Percentiles rank a stretch among this genome's conserved stretches.
Evolutionary conservation across 2,329 filamentous ascomycete species (phyloP).

Genomic region (Fusarium foetens): DNA sequence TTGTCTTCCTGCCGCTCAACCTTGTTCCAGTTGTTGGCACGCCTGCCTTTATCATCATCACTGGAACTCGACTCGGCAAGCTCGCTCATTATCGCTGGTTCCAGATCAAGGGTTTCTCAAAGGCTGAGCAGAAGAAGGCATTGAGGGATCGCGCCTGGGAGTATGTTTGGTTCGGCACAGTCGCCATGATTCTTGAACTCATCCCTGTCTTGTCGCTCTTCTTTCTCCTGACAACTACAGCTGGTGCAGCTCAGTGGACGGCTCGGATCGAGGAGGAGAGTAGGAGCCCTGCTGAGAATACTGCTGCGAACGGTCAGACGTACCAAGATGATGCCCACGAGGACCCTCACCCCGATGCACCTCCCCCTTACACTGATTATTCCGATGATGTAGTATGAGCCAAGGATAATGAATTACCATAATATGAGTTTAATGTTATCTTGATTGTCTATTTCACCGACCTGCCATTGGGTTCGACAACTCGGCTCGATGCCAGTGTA

Average conservation of each 20-base stretch:
- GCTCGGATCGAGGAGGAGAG: slow-evolving; percentile 76
- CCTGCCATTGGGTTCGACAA: not conserved
- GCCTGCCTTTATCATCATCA: slow-evolving; percentile 86
- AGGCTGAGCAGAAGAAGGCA: slow-evolving; percentile 77
- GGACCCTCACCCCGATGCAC: slow-evolving; percentile 34
- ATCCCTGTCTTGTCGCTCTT: slow-evolving; percentile 92
- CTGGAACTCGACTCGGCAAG: slow-evolving; percentile 86
- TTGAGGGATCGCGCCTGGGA: slow-evolving; percentile 77
- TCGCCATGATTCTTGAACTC: slow-evolving; percentile 86
- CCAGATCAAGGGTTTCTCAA: slow-evolving; percentile 77
- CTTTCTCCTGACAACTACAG: slow-evolving; percentile 87
- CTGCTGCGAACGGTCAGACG: slow-evolving; percentile 9
- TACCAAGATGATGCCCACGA: slow-evolving; percentile 18
- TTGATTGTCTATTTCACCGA: not conserved
- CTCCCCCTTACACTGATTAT: slow-evolving; percentile 48
- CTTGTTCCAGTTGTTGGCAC: slow-evolving; percentile 86
- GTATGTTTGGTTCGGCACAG: slow-evolving; percentile 92
- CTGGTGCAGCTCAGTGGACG: slow-evolving; percentile 88
- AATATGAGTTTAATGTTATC: not conserved
- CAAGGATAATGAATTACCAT: not conserved
- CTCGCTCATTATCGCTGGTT: slow-evolving; percentile 94
- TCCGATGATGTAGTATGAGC: slow-evolving; percentile 43
- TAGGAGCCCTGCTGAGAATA: slow-evolving; percentile 35
- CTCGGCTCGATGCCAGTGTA: not conserved
- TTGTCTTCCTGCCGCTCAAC: slow-evolving; percentile 83